Base-by-base conservation (phyloP, 768 basidiomycete genomes). In the Epithele typhae region DNA sequence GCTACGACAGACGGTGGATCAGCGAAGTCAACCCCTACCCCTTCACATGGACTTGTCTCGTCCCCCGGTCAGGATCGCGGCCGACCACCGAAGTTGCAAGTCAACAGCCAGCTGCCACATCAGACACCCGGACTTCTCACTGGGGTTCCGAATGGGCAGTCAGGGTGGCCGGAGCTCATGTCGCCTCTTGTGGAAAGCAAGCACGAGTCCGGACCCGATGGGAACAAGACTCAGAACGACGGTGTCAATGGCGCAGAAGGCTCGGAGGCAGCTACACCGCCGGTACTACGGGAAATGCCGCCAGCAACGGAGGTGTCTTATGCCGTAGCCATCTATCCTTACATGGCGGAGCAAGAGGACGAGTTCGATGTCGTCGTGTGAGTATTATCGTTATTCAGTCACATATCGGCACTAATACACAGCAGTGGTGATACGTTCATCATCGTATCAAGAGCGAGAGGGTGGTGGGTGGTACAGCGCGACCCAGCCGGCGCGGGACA, bases 381-480 rank as follows among this genome's bases (percentile, higher is more conserved):
- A 46, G 46, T 45, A 37, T 33, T 32, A 18, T 25, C 55, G 17
- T 50, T 23, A n/a, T n/a, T 45, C 19, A 21, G 33, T 12, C 27
- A 18, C 37, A 39, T 32, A 44, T 45, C 38, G 30, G 27, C 37
- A 27, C 35, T 19, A 11, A 22, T 43, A 3, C 49, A 94, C 92
- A 14, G n/a, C n/a, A n/a, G n/a, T n/a, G 92, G 92, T 33, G 91
- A 94, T 60, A 92, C 92, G 1, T 97, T 93, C 67, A 81, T 95
- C 52, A 94, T 97, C 53, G 70, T 93, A 34, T 90, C 90, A 44
- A 82, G 94, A 43, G 86, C 93, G n/a, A 84, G 94, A 45, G 95
- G 96, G 1, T 99, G 96, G 96, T 99, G 95, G 92, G 89, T 97
- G 25, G 96, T 98, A 4, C 94, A 98, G 62, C 83, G 89, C 25